phyloP scores from a whole-genome alignment of 208 protist species.

The Leishmania amazonensis region DNA sequence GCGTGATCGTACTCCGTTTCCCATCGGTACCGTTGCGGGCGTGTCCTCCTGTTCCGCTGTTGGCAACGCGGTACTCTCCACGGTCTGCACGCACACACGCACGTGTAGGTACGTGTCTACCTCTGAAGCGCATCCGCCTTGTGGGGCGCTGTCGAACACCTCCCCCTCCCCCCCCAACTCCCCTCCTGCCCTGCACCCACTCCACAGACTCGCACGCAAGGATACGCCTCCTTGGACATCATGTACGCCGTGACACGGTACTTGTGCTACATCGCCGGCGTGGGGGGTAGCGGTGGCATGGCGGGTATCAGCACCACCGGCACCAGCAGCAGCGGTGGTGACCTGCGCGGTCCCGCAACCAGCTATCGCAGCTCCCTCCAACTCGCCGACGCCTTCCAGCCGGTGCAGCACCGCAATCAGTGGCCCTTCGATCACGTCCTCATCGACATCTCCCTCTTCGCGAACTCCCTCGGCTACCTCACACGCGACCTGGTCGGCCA shows the following conservation, averaged over 20 bases:
- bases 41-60: background rate
- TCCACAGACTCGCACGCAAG: background rate
- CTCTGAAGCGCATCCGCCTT: background rate
- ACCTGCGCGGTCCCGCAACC: background rate
- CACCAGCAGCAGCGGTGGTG: slow-evolving; percentile 9
- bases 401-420: slow-evolving; percentile 41
- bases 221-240: background rate
- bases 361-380: slow-evolving; percentile 47
- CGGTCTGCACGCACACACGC: background rate
- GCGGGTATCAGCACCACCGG: too few relatives aligned
- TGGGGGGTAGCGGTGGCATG: slow-evolving; percentile 3
- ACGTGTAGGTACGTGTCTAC: background rate
- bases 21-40: too few relatives aligned
- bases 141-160: background rate
- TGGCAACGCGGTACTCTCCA: background rate
- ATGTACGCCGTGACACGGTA: slow-evolving; percentile 16
- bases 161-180: background rate
- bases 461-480: slow-evolving; percentile 44
- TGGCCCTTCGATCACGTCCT: slow-evolving; percentile 68
- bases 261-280: slow-evolving; percentile 23
- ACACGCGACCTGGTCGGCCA: slow-evolving; percentile 63
- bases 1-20: too few relatives aligned
- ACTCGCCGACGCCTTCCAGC: slow-evolving; percentile 59
- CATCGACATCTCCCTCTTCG: slow-evolving; percentile 57
- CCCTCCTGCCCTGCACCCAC: background rate